Conservation (phyloP, 176 grass and related monocot species). For the sorghum (Sorghum bicolor) region DNA sequence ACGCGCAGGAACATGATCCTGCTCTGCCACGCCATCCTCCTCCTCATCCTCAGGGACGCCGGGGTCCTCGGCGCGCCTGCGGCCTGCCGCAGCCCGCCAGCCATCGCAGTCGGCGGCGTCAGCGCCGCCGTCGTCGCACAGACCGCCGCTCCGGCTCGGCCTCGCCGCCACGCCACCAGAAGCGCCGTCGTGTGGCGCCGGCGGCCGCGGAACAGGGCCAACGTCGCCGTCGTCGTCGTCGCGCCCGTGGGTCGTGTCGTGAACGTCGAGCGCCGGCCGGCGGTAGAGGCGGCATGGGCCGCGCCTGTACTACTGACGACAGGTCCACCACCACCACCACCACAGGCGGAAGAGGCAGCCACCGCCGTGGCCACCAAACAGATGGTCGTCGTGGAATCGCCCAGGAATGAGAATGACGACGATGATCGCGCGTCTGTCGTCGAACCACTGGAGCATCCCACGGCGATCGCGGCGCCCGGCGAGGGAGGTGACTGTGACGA, state of each 20-base stretch:
- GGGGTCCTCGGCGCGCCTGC: slow-evolving; percentile 41
- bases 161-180: background rate
- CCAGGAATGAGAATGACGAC: too few species aligned
- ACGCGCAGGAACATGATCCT: slow-evolving; percentile 52
- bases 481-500: too few species aligned
- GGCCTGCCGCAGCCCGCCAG: background rate
- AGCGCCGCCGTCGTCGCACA: too few species aligned
- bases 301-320: too few species aligned
- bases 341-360: too few species aligned
- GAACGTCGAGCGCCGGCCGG: background rate
- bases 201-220: background rate
- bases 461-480: background rate
- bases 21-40: slow-evolving; percentile 60
- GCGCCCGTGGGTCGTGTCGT: background rate
- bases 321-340: too few species aligned
- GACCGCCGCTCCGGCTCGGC: background rate
- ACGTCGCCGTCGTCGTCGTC: background rate
- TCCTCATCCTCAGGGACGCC: slow-evolving; percentile 59
- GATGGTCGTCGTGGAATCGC: background rate
- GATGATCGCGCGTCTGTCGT: background rate
- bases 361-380: too few species aligned
- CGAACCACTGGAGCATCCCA: too few species aligned
- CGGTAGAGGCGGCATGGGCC: too few species aligned
- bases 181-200: background rate
- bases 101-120: too few species aligned